Percentiles rank a stretch among this genome's conserved stretches.
These are phyloP conservation scores for Phytophthora litchii DNA, from an alignment of 352 stramenopile species.

Conservation along the genomic window DNA sequence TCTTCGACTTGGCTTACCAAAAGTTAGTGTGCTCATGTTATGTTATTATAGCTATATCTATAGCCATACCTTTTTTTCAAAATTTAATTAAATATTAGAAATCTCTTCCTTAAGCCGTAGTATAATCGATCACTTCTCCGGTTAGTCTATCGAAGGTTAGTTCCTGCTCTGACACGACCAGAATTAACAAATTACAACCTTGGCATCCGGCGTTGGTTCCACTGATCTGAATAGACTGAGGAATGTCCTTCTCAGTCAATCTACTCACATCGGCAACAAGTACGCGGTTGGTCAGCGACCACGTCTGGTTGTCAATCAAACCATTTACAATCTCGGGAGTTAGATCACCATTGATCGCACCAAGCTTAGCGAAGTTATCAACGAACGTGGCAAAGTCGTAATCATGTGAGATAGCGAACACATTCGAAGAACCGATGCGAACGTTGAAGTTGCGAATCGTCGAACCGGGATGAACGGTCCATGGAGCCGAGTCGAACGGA, in stretches of 20 bases:
- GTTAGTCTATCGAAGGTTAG: too few species aligned
- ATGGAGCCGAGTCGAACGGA: constrained; percentile 2
- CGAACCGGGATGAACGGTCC: neutral
- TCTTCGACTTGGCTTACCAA: constrained; percentile 7
- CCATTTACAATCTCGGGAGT: neutral
- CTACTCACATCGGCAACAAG: constrained; percentile 1
- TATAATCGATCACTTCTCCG: neutral
- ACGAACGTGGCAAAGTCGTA: neutral
- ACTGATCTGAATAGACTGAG: neutral
- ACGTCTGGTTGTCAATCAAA: neutral
- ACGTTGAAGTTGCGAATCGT: constrained; percentile 3
- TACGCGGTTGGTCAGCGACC: neutral
- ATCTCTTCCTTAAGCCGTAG: neutral
- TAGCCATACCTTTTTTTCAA: constrained; percentile 3
- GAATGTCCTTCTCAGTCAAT: neutral
- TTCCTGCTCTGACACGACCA: neutral
- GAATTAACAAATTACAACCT: neutral
- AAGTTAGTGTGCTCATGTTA: constrained; percentile 14
- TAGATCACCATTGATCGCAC: constrained; percentile 1
- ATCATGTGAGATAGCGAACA: neutral
- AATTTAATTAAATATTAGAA: constrained; percentile 1
- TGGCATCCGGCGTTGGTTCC: neutral
- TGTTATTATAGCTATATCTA: constrained; percentile 18
- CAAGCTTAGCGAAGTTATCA: neutral
- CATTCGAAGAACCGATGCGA: neutral